Conservation (phyloP, 73 alveolate species). For the Paramecium primaurelia region DNA sequence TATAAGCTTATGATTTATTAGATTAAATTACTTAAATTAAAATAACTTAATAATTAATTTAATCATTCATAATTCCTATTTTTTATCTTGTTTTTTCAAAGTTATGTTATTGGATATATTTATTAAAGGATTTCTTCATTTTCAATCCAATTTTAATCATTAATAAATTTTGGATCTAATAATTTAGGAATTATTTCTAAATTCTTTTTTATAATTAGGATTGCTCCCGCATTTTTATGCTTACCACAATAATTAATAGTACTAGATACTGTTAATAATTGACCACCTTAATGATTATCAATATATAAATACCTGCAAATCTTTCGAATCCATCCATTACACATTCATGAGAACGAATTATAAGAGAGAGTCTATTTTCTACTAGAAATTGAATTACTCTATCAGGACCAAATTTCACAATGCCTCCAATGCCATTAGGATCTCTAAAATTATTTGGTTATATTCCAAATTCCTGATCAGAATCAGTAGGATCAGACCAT, state of each 20-base stretch:
- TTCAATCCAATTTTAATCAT: constrained; percentile 88
- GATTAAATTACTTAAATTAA: too few species aligned
- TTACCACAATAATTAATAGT: constrained; percentile 98
- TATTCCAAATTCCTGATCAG: constrained; percentile 90
- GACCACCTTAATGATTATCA: constrained; percentile 69
- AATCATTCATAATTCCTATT: not conserved
- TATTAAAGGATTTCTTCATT: constrained; percentile 85
- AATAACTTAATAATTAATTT: too few species aligned
- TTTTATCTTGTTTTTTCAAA: not conserved
- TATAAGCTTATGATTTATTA: too few species aligned
- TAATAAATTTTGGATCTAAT: constrained; percentile 83
- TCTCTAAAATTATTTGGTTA: constrained; percentile 96
- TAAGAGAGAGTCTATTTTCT: constrained; percentile 79
- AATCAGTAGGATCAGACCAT: constrained; percentile 95
- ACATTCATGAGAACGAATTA: constrained; percentile 98
- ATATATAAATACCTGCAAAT: constrained; percentile 77
- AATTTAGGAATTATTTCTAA: constrained; percentile 90
- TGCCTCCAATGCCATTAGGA: constrained; percentile 96
- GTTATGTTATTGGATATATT: constrained; percentile 92
- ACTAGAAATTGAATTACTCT: constrained; percentile 91
- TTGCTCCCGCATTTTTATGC: constrained; percentile 98
- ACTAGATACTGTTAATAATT: constrained; percentile 90
- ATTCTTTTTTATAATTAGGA: constrained; percentile 85
- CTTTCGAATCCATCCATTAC: constrained; percentile 99
- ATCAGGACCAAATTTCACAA: constrained; percentile 99